Evolutionary conservation across 768 basidiomycete species (phyloP), one percentile per base, ranked within the genome.

Genomic region (Russula earlei): DNA sequence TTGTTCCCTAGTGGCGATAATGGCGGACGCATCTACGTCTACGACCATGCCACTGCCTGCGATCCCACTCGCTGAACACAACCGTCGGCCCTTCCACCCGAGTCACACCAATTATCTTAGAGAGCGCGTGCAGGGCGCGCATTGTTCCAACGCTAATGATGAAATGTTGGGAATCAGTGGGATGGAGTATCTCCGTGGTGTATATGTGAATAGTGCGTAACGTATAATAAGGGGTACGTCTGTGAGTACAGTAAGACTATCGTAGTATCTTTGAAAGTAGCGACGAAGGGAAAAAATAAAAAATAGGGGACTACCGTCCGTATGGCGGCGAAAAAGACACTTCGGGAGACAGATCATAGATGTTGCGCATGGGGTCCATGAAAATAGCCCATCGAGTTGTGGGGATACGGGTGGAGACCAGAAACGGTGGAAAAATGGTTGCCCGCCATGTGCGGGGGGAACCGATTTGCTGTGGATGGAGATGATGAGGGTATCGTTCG

Each of bases 1-100:
- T 10, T 37, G n/a, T 29, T 8, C 43, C 15, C 15, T 36, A 62
- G 61, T 4, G 61, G 61, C 10, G 61, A 62, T 27, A 62, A 56
- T 31, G 61, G 52, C n/a, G 61, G 54, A 24, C 51, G 50, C 19
- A 38, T 62, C 15, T 61, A 60, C 20, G 55, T 62, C 22, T 62
- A 56, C 20, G 61, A 62, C 25, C 38, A 55, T n/a, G 41, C 45
- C 5, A 43, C 24, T 4, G 47, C 46, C 5, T 10, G 56, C 38
- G 11, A n/a, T 12, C 36, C 48, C 25, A 9, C 19, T 41, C 17
- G 15, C 45, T 25, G 24, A 46, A 25, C 14, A 33, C 1, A 15
- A 2, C 20, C 3, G 31, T 25, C 20, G 17, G n/a, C 8, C 19
- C n/a, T 4, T 12, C 6, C 11, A 37, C 15, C 22, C 31, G 24